Conservation (phyloP, 331 rosid species). For the Stylosanthes scabra region DNA sequence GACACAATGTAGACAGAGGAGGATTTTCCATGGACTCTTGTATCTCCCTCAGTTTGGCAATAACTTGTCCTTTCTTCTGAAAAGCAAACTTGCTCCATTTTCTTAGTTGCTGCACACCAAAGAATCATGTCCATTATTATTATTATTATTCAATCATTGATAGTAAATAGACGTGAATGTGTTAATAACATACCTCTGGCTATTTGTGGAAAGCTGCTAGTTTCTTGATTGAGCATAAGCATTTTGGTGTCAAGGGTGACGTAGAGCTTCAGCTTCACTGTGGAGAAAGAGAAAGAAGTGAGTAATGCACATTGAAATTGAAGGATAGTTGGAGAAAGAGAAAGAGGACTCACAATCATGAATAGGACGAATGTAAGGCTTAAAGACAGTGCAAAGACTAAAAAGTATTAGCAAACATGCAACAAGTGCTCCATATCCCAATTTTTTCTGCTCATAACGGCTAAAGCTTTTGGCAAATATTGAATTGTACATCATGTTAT, state of each 20-base stretch:
- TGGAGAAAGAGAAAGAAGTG: constrained; percentile 4
- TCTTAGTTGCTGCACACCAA: constrained; percentile 20
- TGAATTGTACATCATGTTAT: constrained; percentile 64
- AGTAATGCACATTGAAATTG: not conserved
- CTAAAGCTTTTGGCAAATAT: constrained; percentile 84
- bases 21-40: constrained; percentile 58
- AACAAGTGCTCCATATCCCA: constrained; percentile 78
- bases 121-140: no score
- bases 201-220: constrained; percentile 43
- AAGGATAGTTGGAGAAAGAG: constrained; percentile 4
- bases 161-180: not conserved
- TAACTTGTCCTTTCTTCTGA: constrained; percentile 60
- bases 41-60: constrained; percentile 62
- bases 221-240: constrained; percentile 61
- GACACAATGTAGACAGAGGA: constrained; percentile 60
- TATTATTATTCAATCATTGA: no score
- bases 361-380: constrained; percentile 67
- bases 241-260: constrained; percentile 55
- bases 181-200: constrained; percentile 43
- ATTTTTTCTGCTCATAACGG: constrained; percentile 74
- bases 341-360: constrained; percentile 62
- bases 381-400: constrained; percentile 71
- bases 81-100: constrained; percentile 54
- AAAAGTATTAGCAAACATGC: constrained; percentile 60
- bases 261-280: constrained; percentile 71